phyloP scores from a whole-genome alignment of 257 asterid species.

The Verbascum thapsus region DNA sequence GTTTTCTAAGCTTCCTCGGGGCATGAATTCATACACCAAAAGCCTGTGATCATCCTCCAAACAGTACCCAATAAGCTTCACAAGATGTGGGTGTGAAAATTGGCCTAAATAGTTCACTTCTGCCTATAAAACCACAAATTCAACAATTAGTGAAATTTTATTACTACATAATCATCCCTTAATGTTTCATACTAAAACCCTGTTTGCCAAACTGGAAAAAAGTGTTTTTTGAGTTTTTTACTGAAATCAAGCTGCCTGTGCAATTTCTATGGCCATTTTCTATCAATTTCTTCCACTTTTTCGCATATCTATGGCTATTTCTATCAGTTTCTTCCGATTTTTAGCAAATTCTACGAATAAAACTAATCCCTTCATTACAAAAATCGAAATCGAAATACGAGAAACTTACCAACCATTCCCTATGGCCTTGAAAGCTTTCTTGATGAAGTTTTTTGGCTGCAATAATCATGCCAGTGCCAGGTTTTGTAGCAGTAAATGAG shows the following conservation, averaged over 20 bases:
- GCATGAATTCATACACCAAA: conserved; percentile 62
- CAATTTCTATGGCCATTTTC: no score
- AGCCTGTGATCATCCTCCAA: conserved; percentile 63
- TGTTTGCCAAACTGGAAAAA: no score
- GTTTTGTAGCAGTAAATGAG: conserved; percentile 63
- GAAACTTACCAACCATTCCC: conserved; percentile 85
- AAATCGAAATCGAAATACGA: not conserved
- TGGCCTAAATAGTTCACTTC: conserved; percentile 65
- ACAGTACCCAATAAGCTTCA: conserved; percentile 61
- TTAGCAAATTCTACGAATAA: no score
- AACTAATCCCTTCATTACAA: no score
- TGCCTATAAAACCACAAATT: conserved; percentile 38
- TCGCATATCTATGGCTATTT: no score
- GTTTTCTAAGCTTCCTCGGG: conserved; percentile 68
- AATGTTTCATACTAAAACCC: no score
- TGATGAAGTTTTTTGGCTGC: conserved; percentile 84
- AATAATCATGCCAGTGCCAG: conserved; percentile 72
- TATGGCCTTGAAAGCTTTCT: conserved; percentile 77
- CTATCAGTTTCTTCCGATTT: no score
- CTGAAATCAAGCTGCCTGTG: no score
- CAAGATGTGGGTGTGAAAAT: conserved; percentile 62
- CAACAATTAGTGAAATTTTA: not conserved
- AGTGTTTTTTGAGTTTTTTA: no score
- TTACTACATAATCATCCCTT: no score
- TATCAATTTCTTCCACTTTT: no score